A percentile compares a stretch with the other conserved stretches of the same genome.
phyloP scores from a whole-genome alignment of 805 yeast genomes.

The Hanseniaspora taiwanica region DNA sequence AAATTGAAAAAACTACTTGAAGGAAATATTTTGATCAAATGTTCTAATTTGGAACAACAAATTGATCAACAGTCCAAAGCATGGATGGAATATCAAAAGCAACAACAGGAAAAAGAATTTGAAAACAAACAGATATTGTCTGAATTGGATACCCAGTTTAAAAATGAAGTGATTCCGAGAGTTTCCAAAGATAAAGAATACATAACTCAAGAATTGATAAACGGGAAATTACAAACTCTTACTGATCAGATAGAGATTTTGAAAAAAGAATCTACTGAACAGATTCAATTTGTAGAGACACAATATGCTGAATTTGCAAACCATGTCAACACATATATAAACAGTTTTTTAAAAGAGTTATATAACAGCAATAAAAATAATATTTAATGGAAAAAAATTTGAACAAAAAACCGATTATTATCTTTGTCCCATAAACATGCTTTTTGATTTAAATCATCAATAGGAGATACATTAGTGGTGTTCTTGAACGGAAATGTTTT shows the following conservation, averaged over 20 bases:
- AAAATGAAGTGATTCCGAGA: conserved; percentile 35
- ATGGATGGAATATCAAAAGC: conserved; percentile 34
- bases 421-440: conserved; percentile 73
- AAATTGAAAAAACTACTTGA: conserved; percentile 26
- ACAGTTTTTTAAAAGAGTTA: conserved; percentile 12
- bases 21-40: conserved; percentile 30
- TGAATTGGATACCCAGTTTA: conserved; percentile 33
- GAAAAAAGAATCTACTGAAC: conserved; percentile 35
- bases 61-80: conserved; percentile 36
- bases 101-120: conserved; percentile 30
- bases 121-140: conserved; percentile 33
- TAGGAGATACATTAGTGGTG: conserved; percentile 19
- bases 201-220: conserved; percentile 25
- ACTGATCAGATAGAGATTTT: conserved; percentile 22
- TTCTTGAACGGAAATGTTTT: too few relatives aligned
- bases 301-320: conserved; percentile 43
- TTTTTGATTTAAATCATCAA: conserved; percentile 20
- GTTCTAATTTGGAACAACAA: conserved; percentile 28
- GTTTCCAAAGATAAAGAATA: conserved; percentile 34
- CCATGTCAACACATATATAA: conserved; percentile 38
- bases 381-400: conserved; percentile 36
- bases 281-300: conserved; percentile 37
- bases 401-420: conserved; percentile 54
- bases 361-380: neutral
- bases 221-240: conserved; percentile 28